Evolutionary conservation across 2,329 filamentous ascomycete species (phyloP), one percentile per base, ranked within the genome.

Genomic region (Aspergillus sp.): DNA sequence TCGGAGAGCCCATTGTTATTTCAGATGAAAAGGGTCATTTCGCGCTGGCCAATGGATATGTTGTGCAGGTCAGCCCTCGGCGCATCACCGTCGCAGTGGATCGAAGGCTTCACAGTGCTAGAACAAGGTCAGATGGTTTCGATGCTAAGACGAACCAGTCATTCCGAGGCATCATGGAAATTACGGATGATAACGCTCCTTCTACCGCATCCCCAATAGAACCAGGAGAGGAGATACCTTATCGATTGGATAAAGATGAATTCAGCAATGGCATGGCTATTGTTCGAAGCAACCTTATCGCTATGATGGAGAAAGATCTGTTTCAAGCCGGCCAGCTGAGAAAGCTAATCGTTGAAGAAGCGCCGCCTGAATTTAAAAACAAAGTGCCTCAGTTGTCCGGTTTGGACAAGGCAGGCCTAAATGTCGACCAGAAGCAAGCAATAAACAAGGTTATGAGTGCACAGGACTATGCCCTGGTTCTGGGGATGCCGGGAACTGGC

Each of bases 201-300:
- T 56, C 64, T 53, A 61, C 63, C 48, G 60, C 52, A 36, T 60
- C 64, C 22, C 67, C 68, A 22, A 61, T 64, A 58, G 80, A 78
- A 36, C 76, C 76, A 0, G 76, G 80, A 22, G 78, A 83, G 36
- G 77, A 84, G 56, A 79, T 81, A 5, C 74, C 83, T 41, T 99
- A 96, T 67, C 89, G 95, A 22, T 80, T 99, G 4, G 95, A 99
- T 75, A 97, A 97, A 71, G 95, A 99, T 67, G 95, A 99, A 70
- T 99, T 99, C 74, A 96, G 91, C 75, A 98, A 96, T 67, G 95
- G 95, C 56, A 96, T 99, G 91, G 92, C 95, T 3, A 89, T 89
- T 30, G 90, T 96, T 45, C 87, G 95, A 53, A 97, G 96, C 75
- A 99, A 98, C 65, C 83, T 99, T 1, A 85, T 98, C 32, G 90